Percentiles rank a stretch among this genome's conserved stretches.
Evolutionary conservation across 805 yeast species (phyloP).

Genomic region (Zygosaccharomyces siamensis): DNA sequence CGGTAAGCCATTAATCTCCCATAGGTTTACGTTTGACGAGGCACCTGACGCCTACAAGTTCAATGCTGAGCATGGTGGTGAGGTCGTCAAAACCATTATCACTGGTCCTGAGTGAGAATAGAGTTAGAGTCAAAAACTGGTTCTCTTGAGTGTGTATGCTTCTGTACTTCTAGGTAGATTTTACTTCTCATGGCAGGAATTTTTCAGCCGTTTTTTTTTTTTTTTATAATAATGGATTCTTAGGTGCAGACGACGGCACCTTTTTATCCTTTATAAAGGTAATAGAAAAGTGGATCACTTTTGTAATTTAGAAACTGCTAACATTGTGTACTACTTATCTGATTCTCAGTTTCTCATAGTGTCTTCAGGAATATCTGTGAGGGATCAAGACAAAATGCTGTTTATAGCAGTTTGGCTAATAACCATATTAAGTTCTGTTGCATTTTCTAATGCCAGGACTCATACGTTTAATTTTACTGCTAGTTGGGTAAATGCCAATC

Average conservation of each 20-base stretch:
- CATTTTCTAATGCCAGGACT: slow-evolving; percentile 31
- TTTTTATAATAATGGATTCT: not conserved
- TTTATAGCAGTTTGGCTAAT: slow-evolving; percentile 2
- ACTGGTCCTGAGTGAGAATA: slow-evolving; percentile 53
- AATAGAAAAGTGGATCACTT: not conserved
- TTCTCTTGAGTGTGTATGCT: not conserved
- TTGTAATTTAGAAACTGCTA: not conserved
- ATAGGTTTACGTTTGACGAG: slow-evolving; percentile 64
- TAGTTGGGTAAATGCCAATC: slow-evolving; percentile 57
- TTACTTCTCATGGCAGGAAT: not conserved
- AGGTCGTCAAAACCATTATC: slow-evolving; percentile 73
- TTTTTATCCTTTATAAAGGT: not conserved
- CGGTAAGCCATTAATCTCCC: slow-evolving; percentile 67
- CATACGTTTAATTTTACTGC: slow-evolving; percentile 56
- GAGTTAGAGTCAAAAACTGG: not conserved
- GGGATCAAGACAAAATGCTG: not conserved
- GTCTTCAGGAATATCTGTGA: not conserved
- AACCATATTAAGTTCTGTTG: slow-evolving; percentile 1
- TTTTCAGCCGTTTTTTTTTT: not conserved
- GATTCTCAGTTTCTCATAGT: not conserved
- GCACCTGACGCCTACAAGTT: slow-evolving; percentile 71
- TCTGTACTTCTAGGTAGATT: not conserved
- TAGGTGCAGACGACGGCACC: not conserved
- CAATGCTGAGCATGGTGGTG: slow-evolving; percentile 55
- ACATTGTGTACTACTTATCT: not conserved